A percentile compares a stretch with the other conserved stretches of the same genome.
phyloP scores from a whole-genome alignment of 345 rosid species.

The Eucalyptus cladocalyx region DNA sequence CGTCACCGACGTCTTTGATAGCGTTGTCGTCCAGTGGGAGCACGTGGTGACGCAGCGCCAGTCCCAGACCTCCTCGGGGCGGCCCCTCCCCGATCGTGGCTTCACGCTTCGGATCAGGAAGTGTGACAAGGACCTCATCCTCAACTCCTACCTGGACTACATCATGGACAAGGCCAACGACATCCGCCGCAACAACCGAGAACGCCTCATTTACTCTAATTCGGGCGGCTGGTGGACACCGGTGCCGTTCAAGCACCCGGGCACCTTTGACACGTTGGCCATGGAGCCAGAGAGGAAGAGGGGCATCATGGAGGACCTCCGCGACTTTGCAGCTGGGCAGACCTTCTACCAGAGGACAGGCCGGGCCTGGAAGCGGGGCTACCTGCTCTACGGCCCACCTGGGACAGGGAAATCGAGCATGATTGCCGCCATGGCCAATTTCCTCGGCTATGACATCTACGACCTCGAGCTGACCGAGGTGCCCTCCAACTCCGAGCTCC shows the following conservation, averaged over 20 bases:
- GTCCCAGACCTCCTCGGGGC: background rate
- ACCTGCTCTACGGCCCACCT: background rate
- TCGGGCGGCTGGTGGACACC: slow-evolving; percentile 93
- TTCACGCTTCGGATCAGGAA: background rate
- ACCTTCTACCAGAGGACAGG: slow-evolving; percentile 75
- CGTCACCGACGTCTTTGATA: slow-evolving; percentile 64
- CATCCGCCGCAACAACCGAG: slow-evolving; percentile 36
- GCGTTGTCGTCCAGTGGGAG: slow-evolving; percentile 17
- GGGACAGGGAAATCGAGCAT: background rate
- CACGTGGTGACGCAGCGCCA: background rate
- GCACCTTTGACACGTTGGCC: slow-evolving; percentile 86
- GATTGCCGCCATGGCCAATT: background rate
- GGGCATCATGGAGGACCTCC: slow-evolving; percentile 66
- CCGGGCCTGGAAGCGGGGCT: background rate
- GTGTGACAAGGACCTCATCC: background rate
- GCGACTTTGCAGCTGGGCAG: slow-evolving; percentile 52
- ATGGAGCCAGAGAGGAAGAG: slow-evolving; percentile 65
- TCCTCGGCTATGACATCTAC: background rate
- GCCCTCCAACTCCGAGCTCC: slow-evolving; percentile 69
- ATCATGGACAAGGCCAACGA: background rate
- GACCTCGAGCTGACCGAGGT: slow-evolving; percentile 27
- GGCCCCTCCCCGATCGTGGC: background rate
- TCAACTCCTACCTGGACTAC: background rate
- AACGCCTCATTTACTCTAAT: slow-evolving; percentile 67
- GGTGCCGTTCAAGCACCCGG: slow-evolving; percentile 87